Evolutionary conservation across 2,329 filamentous ascomycete genomes (phyloP), one percentile per base, ranked within the genome.

Genomic region (Paecilomyces fulvus): DNA sequence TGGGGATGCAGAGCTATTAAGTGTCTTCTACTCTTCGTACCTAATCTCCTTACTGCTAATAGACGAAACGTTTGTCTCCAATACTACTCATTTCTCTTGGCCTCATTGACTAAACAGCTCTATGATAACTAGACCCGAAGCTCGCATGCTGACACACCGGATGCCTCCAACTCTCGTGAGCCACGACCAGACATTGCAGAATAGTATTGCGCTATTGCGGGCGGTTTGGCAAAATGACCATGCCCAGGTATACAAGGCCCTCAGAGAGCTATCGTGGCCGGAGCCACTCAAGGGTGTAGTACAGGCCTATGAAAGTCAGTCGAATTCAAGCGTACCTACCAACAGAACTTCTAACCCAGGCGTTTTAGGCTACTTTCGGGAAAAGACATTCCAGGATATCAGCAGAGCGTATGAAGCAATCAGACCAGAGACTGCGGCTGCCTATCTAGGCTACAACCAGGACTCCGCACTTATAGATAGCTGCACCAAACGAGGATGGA

Each of bases 391-490:
- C 57, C 66, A 66, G 46, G 68, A 71, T 55, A 61, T 74, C 56
- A 74, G 71, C 61, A 64, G 60, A 53, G 68, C 69, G n/a, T 75
- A 73, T 60, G 70, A 71, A 58, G 68, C 72, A 5, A 74, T 75
- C 55, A 63, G 72, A 54, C 68, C 71, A 30, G 63, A 66, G 9
- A 63, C 64, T 14, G 72, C 70, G 9, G 72, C 71, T 51, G 61
- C 43, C 30, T 73, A 73, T 55, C 64, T 75, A 14, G 73, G 73
- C 2, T 64, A 74, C 30, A 67, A 73, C 28, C 23, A 62, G 9
- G 51, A 56, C 11, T 56, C 63, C 8, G 63, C 63, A 17, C 58
- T 71, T 3, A 68, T 74, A 55, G 58, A 64, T 20, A 68, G 62
- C 49, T 66, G 74, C 50, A 70, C 66, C 2, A 60, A 65, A 49